phyloP scores from a whole-genome alignment of 805 yeast species.

The Myxozyma melibiosi region DNA sequence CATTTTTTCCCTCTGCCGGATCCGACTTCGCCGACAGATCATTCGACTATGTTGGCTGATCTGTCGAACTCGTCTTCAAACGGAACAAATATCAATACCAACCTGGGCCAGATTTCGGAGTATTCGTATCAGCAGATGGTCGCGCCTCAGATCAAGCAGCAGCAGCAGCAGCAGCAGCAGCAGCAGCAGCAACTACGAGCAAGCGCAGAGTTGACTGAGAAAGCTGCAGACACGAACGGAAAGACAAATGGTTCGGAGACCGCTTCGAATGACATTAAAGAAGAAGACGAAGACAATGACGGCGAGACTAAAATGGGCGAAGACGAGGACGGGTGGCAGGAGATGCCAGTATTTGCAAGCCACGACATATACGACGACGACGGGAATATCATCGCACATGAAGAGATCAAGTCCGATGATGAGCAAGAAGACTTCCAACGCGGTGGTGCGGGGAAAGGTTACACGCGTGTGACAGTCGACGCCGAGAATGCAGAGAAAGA shows the following conservation, averaged over 20 bases:
- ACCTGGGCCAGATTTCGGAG: constrained; percentile 15
- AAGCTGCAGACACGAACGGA: background rate
- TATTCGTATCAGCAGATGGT: constrained; percentile 32
- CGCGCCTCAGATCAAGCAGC: constrained; percentile 11
- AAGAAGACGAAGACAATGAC: background rate
- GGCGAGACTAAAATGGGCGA: constrained; percentile 33
- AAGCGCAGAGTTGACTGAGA: too few species aligned
- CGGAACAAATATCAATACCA: background rate
- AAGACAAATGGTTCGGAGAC: background rate
- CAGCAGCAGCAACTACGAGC: too few species aligned
- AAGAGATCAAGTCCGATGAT: constrained; percentile 32
- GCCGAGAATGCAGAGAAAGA: constrained; percentile 78
- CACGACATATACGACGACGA: constrained; percentile 77
- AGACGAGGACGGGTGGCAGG: constrained; percentile 69
- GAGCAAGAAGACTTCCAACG: constrained; percentile 38
- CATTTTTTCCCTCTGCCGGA: constrained; percentile 21
- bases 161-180: too few species aligned
- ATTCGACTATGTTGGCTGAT: background rate
- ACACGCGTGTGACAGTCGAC: constrained; percentile 85
- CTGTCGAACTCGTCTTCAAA: too few species aligned
- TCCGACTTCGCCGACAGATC: constrained; percentile 5
- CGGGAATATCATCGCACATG: constrained; percentile 48
- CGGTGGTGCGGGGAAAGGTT: constrained; percentile 62
- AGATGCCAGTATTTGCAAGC: constrained; percentile 80
- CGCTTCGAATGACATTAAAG: background rate